Conservation (phyloP, 176 grass and related monocot species). For the Otatea glauca region DNA sequence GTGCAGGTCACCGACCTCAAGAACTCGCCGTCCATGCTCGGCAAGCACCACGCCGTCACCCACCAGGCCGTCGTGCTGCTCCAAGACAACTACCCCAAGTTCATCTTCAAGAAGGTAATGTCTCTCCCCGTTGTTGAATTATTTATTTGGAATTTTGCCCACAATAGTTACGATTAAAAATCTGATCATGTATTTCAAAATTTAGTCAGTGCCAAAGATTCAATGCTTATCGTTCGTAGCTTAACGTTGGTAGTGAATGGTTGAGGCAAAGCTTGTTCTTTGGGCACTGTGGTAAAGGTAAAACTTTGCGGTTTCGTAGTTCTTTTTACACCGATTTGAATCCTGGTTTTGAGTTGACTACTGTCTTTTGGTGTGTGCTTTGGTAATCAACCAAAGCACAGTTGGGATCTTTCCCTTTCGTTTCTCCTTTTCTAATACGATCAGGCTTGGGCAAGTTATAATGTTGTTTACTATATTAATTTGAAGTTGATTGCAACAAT, state of each 20-base stretch:
- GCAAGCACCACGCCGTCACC: constrained; percentile 90
- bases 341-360: constrained; percentile 42
- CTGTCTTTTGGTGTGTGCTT: constrained; percentile 51
- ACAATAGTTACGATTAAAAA: background rate
- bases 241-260: constrained; percentile 43
- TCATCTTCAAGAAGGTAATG: constrained; percentile 96
- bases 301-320: constrained; percentile 33
- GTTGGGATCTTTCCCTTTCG: constrained; percentile 22
- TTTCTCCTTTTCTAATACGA: constrained; percentile 4
- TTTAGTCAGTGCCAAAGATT: constrained; percentile 11
- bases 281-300: constrained; percentile 37
- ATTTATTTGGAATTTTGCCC: constrained; percentile 1
- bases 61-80: constrained; percentile 80
- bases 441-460: background rate
- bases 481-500: constrained; percentile 2
- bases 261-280: constrained; percentile 41
- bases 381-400: constrained; percentile 36
- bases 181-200: background rate
- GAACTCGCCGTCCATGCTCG: constrained; percentile 90
- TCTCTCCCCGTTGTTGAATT: constrained; percentile 2
- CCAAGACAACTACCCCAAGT: constrained; percentile 97
- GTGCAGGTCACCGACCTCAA: constrained; percentile 96
- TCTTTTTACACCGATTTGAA: constrained; percentile 31
- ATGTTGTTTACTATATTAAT: background rate
- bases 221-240: constrained; percentile 5